These are phyloP conservation scores for Solanum bulbocastanum DNA, from an alignment of 257 asterid species.

Conservation along the genomic window DNA sequence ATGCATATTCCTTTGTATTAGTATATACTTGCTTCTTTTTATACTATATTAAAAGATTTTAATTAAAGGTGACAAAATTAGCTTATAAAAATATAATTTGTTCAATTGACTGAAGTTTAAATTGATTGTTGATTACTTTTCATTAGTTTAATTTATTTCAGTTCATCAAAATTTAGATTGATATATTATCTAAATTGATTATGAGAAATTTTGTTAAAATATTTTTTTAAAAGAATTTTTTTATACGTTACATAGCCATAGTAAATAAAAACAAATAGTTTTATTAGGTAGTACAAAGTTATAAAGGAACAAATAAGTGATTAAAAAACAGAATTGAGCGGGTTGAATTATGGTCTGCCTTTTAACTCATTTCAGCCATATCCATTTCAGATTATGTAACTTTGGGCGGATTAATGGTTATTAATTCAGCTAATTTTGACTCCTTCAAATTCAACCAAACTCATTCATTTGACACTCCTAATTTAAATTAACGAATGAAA, in stretches of 20 bases:
- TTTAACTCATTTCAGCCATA: background rate
- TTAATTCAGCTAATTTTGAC: background rate
- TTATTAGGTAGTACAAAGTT: background rate
- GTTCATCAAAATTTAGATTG: background rate
- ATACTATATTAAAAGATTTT: background rate
- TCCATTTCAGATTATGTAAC: background rate
- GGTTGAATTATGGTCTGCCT: background rate
- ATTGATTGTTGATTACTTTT: background rate
- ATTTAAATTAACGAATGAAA: background rate
- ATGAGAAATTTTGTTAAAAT: background rate
- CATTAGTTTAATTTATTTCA: background rate
- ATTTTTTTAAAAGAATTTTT: background rate
- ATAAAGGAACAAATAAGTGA: background rate
- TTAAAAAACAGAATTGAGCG: background rate
- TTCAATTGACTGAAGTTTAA: background rate
- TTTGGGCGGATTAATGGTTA: background rate
- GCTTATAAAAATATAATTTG: background rate
- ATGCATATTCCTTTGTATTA: background rate
- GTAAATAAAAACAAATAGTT: background rate
- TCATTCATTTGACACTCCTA: fast-evolving
- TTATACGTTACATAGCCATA: background rate
- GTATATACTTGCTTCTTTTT: background rate
- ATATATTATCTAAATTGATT: background rate
- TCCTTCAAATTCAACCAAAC: background rate
- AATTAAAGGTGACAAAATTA: background rate